A percentile compares a stretch with the other conserved stretches of the same genome.
Evolutionary conservation across 345 rosid species (phyloP).

Genomic region (Nephelium lappaceum): DNA sequence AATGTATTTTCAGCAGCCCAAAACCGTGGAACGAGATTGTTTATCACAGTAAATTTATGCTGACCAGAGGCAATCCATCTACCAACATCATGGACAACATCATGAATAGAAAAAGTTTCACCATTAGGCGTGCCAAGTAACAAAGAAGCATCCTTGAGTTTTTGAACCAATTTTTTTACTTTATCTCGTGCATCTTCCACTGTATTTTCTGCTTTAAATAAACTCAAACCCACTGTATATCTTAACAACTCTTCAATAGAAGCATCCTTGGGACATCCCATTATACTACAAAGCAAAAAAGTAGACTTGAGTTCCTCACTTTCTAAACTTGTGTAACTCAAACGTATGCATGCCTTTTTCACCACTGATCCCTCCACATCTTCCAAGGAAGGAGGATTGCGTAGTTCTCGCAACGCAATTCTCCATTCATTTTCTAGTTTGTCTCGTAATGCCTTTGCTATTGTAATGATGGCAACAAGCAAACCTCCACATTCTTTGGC

Average conservation of each 20-base stretch:
- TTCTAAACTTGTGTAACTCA: neutral
- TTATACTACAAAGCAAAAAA: conserved; percentile 15
- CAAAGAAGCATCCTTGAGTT: neutral
- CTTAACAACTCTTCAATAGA: neutral
- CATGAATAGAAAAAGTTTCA: conserved; percentile 8
- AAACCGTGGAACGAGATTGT: neutral
- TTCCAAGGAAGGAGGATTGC: too few species aligned
- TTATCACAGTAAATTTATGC: neutral
- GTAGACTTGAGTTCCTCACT: neutral
- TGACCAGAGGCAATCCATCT: conserved; percentile 12
- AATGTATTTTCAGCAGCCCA: neutral
- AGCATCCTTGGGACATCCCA: neutral
- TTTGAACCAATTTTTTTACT: neutral
- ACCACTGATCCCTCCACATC: neutral
- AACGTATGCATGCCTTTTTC: neutral
- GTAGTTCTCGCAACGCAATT: too few species aligned
- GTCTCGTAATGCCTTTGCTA: too few species aligned
- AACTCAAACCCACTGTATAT: conserved; percentile 17
- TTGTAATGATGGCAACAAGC: neutral
- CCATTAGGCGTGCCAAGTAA: neutral
- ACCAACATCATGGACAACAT: conserved; percentile 11
- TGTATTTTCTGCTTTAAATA: neutral
- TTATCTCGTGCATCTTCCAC: conserved; percentile 12
- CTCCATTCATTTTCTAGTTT: too few species aligned
- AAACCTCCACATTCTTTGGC: too few species aligned